Percentiles rank a stretch among this genome's conserved stretches.
phyloP scores from a whole-genome alignment of 73 alveolate genomes.

The Stentor roeselii region DNA sequence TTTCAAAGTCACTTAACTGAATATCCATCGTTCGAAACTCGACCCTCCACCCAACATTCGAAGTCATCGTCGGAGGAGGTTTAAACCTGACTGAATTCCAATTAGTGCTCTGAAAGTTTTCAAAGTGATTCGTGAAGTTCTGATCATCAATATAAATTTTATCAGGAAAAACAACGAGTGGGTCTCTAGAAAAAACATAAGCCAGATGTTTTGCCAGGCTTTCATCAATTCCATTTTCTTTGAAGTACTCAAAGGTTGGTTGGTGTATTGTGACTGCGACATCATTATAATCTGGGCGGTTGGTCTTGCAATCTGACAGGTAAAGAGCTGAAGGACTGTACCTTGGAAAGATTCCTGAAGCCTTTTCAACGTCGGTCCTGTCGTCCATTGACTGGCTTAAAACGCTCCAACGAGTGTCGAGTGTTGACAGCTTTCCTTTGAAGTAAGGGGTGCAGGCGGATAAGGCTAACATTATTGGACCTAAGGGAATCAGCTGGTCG shows the following conservation, averaged over 20 bases:
- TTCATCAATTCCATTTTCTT: constrained; percentile 61
- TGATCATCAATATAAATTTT: constrained; percentile 61
- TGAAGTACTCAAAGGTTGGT: constrained; percentile 57
- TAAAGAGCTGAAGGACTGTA: constrained; percentile 79
- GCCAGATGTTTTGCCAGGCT: constrained; percentile 87
- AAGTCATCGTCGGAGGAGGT: constrained; percentile 87
- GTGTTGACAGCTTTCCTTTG: constrained; percentile 79
- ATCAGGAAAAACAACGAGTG: constrained; percentile 67
- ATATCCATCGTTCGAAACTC: constrained; percentile 93
- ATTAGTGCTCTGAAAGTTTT: constrained; percentile 84
- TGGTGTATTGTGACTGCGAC: constrained; percentile 68
- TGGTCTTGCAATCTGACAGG: constrained; percentile 66
- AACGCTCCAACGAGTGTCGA: constrained; percentile 92
- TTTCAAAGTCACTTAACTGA: constrained; percentile 89
- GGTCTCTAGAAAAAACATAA: constrained; percentile 80
- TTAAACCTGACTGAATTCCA: constrained; percentile 95
- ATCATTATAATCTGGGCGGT: constrained; percentile 54
- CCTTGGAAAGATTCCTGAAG: constrained; percentile 79
- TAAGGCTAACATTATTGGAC: constrained; percentile 72
- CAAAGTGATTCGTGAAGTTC: constrained; percentile 81
- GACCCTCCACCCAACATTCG: constrained; percentile 88
- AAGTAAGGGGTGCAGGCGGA: constrained; percentile 72
- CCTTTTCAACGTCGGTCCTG: constrained; percentile 87
- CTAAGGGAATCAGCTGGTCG: constrained; percentile 63
- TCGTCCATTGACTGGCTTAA: constrained; percentile 86